phyloP scores from a whole-genome alignment of 2,329 filamentous ascomycete species.

The Alternaria novae-zelandiae region DNA sequence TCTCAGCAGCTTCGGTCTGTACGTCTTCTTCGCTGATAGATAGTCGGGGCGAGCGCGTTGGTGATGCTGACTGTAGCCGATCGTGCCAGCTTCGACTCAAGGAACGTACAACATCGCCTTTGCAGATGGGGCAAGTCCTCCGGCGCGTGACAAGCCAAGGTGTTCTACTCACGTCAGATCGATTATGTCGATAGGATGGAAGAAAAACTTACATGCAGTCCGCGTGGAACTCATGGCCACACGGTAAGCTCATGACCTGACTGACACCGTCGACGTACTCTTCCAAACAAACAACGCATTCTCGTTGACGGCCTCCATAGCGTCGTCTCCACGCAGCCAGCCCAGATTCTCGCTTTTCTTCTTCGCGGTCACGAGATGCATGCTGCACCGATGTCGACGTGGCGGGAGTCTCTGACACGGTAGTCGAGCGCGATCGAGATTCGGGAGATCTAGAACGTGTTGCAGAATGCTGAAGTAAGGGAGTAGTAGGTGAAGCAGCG shows the following conservation, averaged over 20 bases:
- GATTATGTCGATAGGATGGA: not conserved
- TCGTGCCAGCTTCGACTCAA: constrained; percentile 44
- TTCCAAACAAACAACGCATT: constrained; percentile 96
- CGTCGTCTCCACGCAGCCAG: constrained; percentile 61
- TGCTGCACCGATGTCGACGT: constrained; percentile 38
- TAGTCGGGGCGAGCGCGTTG: constrained; percentile 21
- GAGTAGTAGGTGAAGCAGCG: constrained; percentile 76
- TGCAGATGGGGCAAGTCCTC: constrained; percentile 98
- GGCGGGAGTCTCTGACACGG: constrained; percentile 65
- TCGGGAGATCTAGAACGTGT: constrained; percentile 46
- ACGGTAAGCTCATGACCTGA: constrained; percentile 94
- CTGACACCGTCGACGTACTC: constrained; percentile 96
- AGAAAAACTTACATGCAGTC: constrained; percentile 88
- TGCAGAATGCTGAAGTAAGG: constrained; percentile 67
- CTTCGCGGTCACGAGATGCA: constrained; percentile 46
- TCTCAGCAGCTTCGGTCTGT: constrained; percentile 54
- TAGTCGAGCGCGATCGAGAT: constrained; percentile 68
- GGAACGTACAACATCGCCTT: constrained; percentile 84
- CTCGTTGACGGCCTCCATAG: constrained; percentile 72
- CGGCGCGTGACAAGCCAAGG: constrained; percentile 95
- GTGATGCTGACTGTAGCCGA: constrained; percentile 29
- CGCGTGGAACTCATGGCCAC: constrained; percentile 95
- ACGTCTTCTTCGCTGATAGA: constrained; percentile 50
- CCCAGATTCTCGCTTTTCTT: constrained; percentile 61
- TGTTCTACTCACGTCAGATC: constrained; percentile 65